A percentile compares a stretch with the other conserved stretches of the same genome.
Evolutionary conservation across 1,139 yeast genomes (phyloP).

Genomic region (Pneumocystis jirovecii): DNA sequence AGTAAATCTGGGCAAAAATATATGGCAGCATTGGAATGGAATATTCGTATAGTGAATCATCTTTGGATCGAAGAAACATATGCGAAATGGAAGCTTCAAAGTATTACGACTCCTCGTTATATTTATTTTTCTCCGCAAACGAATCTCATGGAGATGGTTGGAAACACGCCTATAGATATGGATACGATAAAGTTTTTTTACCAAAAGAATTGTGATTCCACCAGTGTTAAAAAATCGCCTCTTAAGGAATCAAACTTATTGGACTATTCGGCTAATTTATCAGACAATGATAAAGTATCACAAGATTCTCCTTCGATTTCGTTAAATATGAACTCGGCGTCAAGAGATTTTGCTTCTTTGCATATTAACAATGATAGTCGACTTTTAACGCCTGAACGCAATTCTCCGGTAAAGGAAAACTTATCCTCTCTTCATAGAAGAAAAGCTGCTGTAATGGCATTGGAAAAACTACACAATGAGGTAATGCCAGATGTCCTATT

Average conservation of each 20-base stretch:
- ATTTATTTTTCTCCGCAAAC: conserved; percentile 32
- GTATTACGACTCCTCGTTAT: conserved; percentile 33
- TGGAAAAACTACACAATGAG: conserved; percentile 1
- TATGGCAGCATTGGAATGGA: conserved; percentile 54
- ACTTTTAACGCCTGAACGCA: conserved; percentile 21
- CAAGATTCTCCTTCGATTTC: neutral
- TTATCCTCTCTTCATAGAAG: conserved; percentile 10
- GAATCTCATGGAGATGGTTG: conserved; percentile 34
- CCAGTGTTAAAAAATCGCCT: neutral
- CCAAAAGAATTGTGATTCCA: conserved; percentile 3
- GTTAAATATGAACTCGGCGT: conserved; percentile 54
- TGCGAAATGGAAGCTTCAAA: conserved; percentile 42
- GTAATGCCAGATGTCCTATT: conserved; percentile 9
- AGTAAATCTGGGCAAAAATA: conserved; percentile 54
- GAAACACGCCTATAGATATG: conserved; percentile 35
- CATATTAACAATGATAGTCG: conserved; percentile 49
- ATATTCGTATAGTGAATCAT: conserved; percentile 53
- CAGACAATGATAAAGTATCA: neutral
- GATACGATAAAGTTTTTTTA: conserved; percentile 33
- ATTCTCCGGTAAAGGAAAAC: conserved; percentile 24
- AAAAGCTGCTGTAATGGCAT: conserved; percentile 7
- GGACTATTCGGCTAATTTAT: neutral
- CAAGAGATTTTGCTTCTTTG: conserved; percentile 53
- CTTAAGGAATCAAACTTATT: neutral
- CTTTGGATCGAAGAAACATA: conserved; percentile 82